Percentiles rank a stretch among this genome's conserved stretches.
These are phyloP conservation scores for Lyophyllum atratum DNA, from an alignment of 768 basidiomycete species.

Conservation along the genomic window DNA sequence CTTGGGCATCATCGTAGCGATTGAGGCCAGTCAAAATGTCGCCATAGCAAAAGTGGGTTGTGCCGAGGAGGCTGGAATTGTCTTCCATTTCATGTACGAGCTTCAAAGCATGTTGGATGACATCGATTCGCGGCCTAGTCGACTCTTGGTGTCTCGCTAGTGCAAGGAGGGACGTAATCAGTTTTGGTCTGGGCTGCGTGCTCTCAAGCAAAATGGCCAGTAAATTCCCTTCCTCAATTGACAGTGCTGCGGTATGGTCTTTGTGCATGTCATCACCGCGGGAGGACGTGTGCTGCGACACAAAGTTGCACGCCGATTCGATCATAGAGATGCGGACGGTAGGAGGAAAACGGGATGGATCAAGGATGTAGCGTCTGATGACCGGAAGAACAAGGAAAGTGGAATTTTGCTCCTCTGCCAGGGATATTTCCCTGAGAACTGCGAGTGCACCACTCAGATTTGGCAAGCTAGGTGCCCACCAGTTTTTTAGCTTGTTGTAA, in stretches of 20 bases:
- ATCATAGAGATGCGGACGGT: slow-evolving; percentile 9
- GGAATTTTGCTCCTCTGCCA: neutral
- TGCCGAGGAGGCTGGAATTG: neutral
- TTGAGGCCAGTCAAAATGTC: neutral
- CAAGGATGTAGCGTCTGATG: slow-evolving; percentile 19
- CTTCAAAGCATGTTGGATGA: neutral
- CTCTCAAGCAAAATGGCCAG: neutral
- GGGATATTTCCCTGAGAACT: slow-evolving; percentile 3
- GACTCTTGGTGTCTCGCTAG: neutral
- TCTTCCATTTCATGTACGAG: neutral
- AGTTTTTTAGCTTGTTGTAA: slow-evolving; percentile 5
- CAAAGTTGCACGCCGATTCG: slow-evolving; percentile 11
- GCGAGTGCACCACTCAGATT: slow-evolving; percentile 5
- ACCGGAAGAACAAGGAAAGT: slow-evolving; percentile 20
- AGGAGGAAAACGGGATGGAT: slow-evolving; percentile 6
- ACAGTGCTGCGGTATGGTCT: neutral
- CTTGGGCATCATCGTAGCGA: neutral
- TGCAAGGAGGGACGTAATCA: neutral
- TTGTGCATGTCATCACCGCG: slow-evolving; percentile 11
- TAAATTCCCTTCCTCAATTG: neutral
- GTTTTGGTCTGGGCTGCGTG: neutral
- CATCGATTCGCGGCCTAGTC: neutral
- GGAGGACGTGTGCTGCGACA: slow-evolving; percentile 10
- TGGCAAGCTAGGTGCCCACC: slow-evolving; percentile 10
- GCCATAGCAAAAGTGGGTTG: neutral